A percentile compares a stretch with the other conserved stretches of the same genome.
Evolutionary conservation across 2,329 filamentous ascomycete species (phyloP).

Genomic region (Fusarium gaditjirri): DNA sequence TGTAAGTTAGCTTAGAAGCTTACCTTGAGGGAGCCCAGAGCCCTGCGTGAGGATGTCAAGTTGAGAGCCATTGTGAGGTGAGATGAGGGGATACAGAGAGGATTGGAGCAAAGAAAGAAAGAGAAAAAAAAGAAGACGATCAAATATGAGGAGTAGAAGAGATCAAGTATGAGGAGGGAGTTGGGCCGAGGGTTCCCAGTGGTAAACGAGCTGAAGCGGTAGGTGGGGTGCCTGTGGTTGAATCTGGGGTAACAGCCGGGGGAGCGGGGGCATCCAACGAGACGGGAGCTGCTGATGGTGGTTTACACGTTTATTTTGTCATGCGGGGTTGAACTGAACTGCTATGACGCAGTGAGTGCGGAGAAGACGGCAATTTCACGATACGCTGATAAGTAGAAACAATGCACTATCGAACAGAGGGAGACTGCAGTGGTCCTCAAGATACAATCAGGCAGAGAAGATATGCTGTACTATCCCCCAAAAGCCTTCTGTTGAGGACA

Average conservation of each 20-base stretch:
- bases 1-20: conserved; percentile 38
- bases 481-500: neutral
- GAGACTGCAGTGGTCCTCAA: neutral
- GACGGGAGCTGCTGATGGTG: neutral
- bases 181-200: conserved; percentile 41
- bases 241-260: conserved; percentile 44
- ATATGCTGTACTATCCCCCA: too few relatives aligned
- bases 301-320: conserved; percentile 31
- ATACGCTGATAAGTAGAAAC: too few relatives aligned
- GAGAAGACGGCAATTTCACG: conserved; percentile 11
- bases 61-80: conserved; percentile 69
- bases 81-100: neutral
- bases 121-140: neutral
- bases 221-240: conserved; percentile 13
- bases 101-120: conserved; percentile 1
- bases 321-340: conserved; percentile 21
- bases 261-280: conserved; percentile 32
- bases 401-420: too few relatives aligned
- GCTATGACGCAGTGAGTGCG: conserved; percentile 11
- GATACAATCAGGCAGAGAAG: neutral
- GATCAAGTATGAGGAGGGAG: conserved; percentile 8
- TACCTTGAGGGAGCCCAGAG: conserved; percentile 73
- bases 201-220: conserved; percentile 40
- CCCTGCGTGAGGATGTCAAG: conserved; percentile 69
- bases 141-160: neutral